Conservation (phyloP, 2,329 filamentous ascomycete species). For the Arthrobotrys iridis region DNA sequence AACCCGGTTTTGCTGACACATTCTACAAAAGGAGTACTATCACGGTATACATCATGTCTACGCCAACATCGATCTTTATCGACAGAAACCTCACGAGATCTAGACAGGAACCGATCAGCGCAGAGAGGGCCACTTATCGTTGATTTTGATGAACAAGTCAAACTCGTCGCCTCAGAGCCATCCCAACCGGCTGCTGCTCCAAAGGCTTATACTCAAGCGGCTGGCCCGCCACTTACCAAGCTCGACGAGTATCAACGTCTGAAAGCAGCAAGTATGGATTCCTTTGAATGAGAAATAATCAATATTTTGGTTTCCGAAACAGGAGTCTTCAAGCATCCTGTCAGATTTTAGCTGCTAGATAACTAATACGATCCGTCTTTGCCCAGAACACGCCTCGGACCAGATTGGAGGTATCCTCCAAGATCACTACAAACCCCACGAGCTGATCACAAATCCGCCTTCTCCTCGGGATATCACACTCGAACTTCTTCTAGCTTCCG, state of each 20-base stretch:
- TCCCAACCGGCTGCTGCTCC: not conserved
- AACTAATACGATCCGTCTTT: not conserved
- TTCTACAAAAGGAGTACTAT: conserved; percentile 4
- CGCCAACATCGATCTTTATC: conserved; percentile 16
- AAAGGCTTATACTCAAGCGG: not conserved
- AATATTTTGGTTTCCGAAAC: not conserved
- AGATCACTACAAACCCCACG: conserved; percentile 72
- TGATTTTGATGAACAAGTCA: conserved; percentile 40
- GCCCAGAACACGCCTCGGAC: conserved; percentile 14
- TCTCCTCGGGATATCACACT: conserved; percentile 82
- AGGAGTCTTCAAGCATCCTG: not conserved
- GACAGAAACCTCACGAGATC: not conserved
- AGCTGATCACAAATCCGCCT: conserved; percentile 77
- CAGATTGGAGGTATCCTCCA: conserved; percentile 58
- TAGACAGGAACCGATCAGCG: conserved; percentile 1
- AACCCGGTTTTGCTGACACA: not conserved
- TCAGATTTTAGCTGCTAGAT: not conserved
- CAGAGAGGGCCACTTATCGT: conserved; percentile 35
- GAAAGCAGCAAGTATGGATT: conserved; percentile 40
- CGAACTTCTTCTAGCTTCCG: conserved; percentile 86
- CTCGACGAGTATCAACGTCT: conserved; percentile 29
- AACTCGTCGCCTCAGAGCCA: not conserved
- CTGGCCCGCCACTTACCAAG: conserved; percentile 2
- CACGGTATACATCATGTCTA: not conserved
- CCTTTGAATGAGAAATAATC: not conserved